phyloP scores from a whole-genome alignment of 2,329 filamentous ascomycete species.

The Metarhizium rileyi region DNA sequence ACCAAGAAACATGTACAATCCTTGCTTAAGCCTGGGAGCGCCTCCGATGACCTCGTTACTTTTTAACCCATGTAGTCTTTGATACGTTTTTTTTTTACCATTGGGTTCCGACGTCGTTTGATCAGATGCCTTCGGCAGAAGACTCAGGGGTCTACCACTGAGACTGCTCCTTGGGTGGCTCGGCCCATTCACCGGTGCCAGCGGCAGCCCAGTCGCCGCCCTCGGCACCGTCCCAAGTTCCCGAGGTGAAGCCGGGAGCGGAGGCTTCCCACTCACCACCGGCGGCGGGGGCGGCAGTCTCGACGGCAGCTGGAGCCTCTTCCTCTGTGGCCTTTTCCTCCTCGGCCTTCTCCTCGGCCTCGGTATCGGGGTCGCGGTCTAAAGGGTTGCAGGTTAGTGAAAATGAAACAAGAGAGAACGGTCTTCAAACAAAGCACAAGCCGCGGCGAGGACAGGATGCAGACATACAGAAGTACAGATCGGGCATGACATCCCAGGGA shows the following conservation, averaged over 20 bases:
- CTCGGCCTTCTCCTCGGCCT: constrained; percentile 96
- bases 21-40: constrained; percentile 1
- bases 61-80: background rate
- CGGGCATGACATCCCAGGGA: constrained; percentile 98
- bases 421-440: background rate
- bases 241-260: constrained; percentile 59
- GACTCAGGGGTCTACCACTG: constrained; percentile 36
- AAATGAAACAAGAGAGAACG: background rate
- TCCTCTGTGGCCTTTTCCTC: constrained; percentile 84
- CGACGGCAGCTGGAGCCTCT: constrained; percentile 74
- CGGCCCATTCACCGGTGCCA: constrained; percentile 58
- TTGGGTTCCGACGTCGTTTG: constrained; percentile 1
- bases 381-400: background rate
- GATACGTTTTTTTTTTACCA: constrained; percentile 11
- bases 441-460: background rate
- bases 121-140: constrained; percentile 8
- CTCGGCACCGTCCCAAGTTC: constrained; percentile 47
- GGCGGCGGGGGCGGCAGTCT: constrained; percentile 61
- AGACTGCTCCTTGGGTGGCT: constrained; percentile 42
- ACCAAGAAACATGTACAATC: constrained; percentile 5
- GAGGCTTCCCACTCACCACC: constrained; percentile 78
- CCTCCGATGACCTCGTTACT: constrained; percentile 4
- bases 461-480: constrained; percentile 91
- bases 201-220: constrained; percentile 56
- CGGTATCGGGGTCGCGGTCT: constrained; percentile 97